Conservation (phyloP, 2,329 filamentous ascomycete genomes). For the Pezicula carpinea region DNA sequence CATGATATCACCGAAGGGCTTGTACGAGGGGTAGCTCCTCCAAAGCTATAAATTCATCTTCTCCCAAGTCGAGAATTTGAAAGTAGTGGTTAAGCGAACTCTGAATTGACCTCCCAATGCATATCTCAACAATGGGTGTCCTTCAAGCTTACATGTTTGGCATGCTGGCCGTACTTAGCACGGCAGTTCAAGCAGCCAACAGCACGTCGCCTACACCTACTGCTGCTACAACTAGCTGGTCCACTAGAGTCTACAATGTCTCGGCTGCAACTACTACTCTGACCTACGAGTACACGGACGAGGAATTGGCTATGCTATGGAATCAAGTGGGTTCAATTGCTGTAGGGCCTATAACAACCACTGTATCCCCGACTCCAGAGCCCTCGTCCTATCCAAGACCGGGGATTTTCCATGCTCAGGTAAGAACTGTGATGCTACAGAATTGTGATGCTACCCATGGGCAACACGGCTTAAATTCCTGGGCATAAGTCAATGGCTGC, state of each 20-base stretch:
- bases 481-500: too few relatives aligned
- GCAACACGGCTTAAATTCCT: slow-evolving; percentile 17
- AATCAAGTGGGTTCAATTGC: slow-evolving; percentile 38
- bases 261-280: slow-evolving; percentile 38
- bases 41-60: too few relatives aligned
- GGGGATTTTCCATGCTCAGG: slow-evolving; percentile 36
- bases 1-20: too few relatives aligned
- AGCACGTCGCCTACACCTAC: not conserved
- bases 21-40: too few relatives aligned
- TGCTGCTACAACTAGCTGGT: slow-evolving; percentile 1
- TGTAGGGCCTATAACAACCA: slow-evolving; percentile 36
- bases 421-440: slow-evolving; percentile 29
- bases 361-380: slow-evolving; percentile 37
- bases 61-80: too few relatives aligned
- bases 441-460: slow-evolving; percentile 18
- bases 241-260: slow-evolving; percentile 31
- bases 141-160: not conserved
- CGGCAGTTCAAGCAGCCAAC: not conserved
- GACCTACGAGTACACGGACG: slow-evolving; percentile 40
- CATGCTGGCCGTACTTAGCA: not conserved
- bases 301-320: slow-evolving; percentile 41
- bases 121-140: not conserved
- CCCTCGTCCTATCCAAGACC: slow-evolving; percentile 34
- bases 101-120: too few relatives aligned
- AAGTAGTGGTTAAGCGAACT: too few relatives aligned